Percentiles rank a stretch among this genome's conserved stretches.
Evolutionary conservation across 768 basidiomycete genomes (phyloP).

Genomic region (Boletus insuetus): DNA sequence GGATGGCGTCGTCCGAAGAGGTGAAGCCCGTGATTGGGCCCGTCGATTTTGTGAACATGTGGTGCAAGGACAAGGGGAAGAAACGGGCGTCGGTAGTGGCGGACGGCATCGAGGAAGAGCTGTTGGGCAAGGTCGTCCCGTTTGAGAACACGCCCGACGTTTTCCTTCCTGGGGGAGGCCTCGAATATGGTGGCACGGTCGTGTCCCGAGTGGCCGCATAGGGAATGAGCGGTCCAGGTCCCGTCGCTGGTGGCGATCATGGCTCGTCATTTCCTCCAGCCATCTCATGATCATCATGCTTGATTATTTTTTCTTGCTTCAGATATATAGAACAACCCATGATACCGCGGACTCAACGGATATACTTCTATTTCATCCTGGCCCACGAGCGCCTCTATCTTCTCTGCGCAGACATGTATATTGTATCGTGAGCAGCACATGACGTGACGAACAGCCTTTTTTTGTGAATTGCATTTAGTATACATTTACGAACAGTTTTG

Average conservation of each 20-base stretch:
- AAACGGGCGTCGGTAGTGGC: slow-evolving; percentile 9
- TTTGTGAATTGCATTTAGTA: slow-evolving; percentile 2
- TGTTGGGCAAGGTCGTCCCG: slow-evolving; percentile 30
- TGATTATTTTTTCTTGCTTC: neutral
- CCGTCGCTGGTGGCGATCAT: neutral
- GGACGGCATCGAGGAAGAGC: slow-evolving; percentile 17
- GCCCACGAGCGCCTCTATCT: neutral
- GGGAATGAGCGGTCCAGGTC: neutral
- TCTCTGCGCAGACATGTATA: neutral
- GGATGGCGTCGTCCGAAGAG: slow-evolving; percentile 35
- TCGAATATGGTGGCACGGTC: slow-evolving; percentile 35
- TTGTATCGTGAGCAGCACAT: slow-evolving; percentile 11
- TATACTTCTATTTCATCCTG: slow-evolving; percentile 9
- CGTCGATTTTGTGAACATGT: slow-evolving; percentile 20
- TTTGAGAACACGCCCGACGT: slow-evolving; percentile 35
- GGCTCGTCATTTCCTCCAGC: neutral
- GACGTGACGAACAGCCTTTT: neutral
- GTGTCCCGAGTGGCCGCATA: slow-evolving; percentile 35
- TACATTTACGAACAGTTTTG: neutral
- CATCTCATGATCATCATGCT: neutral
- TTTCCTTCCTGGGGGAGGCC: slow-evolving; percentile 27
- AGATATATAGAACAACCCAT: neutral
- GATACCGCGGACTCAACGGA: slow-evolving; percentile 15
- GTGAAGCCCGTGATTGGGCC: slow-evolving; percentile 27
- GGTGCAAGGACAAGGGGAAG: slow-evolving; percentile 30